phyloP scores from a whole-genome alignment of 345 rosid genomes.

The Pseudoturritis turrita region DNA sequence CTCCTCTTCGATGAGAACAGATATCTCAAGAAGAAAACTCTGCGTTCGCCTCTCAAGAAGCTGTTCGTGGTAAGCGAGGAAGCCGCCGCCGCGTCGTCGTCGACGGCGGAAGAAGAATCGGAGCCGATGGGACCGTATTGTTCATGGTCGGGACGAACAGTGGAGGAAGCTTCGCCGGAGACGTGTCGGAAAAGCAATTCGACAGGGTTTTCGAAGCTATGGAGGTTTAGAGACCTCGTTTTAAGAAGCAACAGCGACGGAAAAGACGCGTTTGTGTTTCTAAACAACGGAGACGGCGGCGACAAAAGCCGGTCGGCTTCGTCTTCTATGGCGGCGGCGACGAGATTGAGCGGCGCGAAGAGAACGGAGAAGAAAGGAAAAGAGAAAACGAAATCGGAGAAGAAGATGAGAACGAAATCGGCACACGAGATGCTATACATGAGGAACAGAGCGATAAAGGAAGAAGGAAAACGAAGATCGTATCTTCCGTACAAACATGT shows the following conservation, averaged over 20 bases:
- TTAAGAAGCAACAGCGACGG: conserved; percentile 52
- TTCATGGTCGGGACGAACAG: conserved; percentile 34
- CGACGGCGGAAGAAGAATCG: conserved; percentile 31
- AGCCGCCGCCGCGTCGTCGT: background rate
- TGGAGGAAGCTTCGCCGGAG: conserved; percentile 21
- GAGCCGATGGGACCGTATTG: conserved; percentile 46
- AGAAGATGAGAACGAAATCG: conserved; percentile 8
- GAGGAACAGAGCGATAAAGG: conserved; percentile 30
- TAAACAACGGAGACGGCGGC: conserved; percentile 11
- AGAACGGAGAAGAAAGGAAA: background rate
- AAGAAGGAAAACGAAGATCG: conserved; percentile 39
- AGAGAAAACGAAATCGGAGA: background rate
- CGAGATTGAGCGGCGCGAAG: conserved; percentile 7
- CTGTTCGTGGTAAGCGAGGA: conserved; percentile 46
- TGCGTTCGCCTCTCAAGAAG: conserved; percentile 47
- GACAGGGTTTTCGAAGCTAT: conserved; percentile 54
- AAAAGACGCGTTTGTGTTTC: conserved; percentile 40
- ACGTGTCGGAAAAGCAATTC: conserved; percentile 58
- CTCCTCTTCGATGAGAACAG: conserved; percentile 3
- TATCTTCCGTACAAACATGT: conserved; percentile 51
- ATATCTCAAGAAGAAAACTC: background rate
- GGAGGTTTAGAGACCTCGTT: conserved; percentile 59
- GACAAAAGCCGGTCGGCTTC: background rate
- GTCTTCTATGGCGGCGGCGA: background rate
- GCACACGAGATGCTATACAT: conserved; percentile 47